phyloP scores from a whole-genome alignment of 352 stramenopile genomes.

The Pythium plurisporium region DNA sequence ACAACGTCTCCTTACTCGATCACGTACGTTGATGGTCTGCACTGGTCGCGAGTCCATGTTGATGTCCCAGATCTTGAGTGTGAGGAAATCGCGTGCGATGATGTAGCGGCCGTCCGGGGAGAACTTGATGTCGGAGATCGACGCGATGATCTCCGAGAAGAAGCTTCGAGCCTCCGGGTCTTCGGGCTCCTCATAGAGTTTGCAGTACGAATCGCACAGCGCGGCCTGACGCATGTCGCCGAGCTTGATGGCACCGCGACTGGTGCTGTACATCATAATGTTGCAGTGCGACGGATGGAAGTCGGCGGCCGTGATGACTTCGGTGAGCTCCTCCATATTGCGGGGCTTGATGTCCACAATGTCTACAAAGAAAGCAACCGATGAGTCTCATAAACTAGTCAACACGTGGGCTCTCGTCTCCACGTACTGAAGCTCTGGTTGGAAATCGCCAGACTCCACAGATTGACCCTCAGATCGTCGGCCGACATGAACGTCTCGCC shows the following conservation, averaged over 20 bases:
- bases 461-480: conserved; percentile 95
- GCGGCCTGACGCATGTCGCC: conserved; percentile 90
- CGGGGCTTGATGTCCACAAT: conserved; percentile 96
- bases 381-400: too few relatives aligned
- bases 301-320: conserved; percentile 93
- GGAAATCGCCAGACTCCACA: conserved; percentile 91
- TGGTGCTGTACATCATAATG: conserved; percentile 95
- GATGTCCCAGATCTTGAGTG: conserved; percentile 95
- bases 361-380: conserved; percentile 50
- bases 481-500: conserved; percentile 95
- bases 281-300: conserved; percentile 94
- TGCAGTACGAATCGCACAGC: conserved; percentile 82
- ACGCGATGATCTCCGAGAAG: conserved; percentile 95
- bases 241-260: conserved; percentile 89
- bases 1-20: too few relatives aligned
- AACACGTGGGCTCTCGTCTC: too few relatives aligned
- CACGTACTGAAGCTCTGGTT: conserved; percentile 88
- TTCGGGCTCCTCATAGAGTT: conserved; percentile 84
- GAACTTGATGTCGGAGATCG: conserved; percentile 94
- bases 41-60: conserved; percentile 93
- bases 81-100: conserved; percentile 94
- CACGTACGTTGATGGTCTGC: conserved; percentile 88
- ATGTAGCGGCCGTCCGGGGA: conserved; percentile 93
- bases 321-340: conserved; percentile 96
- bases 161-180: conserved; percentile 86